Evolutionary conservation across 2,329 filamentous ascomycete genomes (phyloP).

Genomic region (Pyrenochaeta sp.): DNA sequence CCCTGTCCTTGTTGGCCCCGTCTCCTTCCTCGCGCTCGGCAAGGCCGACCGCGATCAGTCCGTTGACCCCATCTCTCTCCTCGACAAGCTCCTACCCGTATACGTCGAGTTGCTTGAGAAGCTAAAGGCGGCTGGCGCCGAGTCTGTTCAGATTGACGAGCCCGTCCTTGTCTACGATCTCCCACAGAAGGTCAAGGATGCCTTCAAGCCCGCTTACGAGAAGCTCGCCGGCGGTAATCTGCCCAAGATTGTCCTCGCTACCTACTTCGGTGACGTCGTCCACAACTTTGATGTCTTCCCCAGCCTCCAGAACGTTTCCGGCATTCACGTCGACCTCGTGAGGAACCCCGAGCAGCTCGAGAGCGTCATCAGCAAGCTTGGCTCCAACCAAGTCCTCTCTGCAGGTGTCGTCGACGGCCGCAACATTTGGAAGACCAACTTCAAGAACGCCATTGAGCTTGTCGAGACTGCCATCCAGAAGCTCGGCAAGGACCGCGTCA

Average conservation of each 20-base stretch:
- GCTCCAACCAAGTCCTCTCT: slow-evolving; percentile 88
- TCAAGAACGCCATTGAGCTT: slow-evolving; percentile 90
- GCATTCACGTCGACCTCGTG: slow-evolving; percentile 93
- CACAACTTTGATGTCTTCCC: slow-evolving; percentile 96
- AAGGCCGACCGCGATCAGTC: slow-evolving; percentile 97
- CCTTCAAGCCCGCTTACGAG: slow-evolving; percentile 98
- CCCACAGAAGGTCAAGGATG: slow-evolving; percentile 86
- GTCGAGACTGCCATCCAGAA: slow-evolving; percentile 92
- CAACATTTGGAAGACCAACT: slow-evolving; percentile 99
- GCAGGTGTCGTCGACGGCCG: slow-evolving; percentile 97
- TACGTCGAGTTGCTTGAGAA: slow-evolving; percentile 92
- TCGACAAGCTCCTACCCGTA: slow-evolving; percentile 91
- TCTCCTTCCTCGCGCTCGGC: slow-evolving; percentile 96
- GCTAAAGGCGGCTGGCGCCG: slow-evolving; percentile 95
- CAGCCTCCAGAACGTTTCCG: slow-evolving; percentile 76
- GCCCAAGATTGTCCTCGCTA: slow-evolving; percentile 89
- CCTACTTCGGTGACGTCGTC: slow-evolving; percentile 99
- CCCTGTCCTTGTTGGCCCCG: slow-evolving; percentile 92
- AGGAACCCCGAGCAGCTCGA: slow-evolving; percentile 98
- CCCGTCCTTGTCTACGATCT: slow-evolving; percentile 96
- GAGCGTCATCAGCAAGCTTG: slow-evolving; percentile 81
- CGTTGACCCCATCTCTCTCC: slow-evolving; percentile 91
- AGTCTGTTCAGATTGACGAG: slow-evolving; percentile 98
- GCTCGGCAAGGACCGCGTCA: slow-evolving; percentile 96
- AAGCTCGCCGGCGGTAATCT: slow-evolving; percentile 82